Percentiles rank a stretch among this genome's conserved stretches.
phyloP scores from a whole-genome alignment of 345 rosid species.

The Acer saccharum region DNA sequence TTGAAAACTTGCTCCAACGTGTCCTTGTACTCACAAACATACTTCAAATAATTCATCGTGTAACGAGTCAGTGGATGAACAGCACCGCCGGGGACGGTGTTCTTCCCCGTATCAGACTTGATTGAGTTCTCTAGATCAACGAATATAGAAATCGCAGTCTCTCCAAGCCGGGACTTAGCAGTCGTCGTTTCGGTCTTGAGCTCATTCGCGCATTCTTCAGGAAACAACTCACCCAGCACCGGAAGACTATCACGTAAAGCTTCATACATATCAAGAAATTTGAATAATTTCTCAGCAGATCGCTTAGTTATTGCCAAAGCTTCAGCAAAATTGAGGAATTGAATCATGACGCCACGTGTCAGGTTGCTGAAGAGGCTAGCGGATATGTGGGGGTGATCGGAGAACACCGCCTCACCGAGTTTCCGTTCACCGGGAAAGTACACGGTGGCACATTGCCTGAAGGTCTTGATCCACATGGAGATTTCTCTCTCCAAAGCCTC shows the following conservation, averaged over 20 bases:
- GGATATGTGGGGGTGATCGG: conserved; percentile 31
- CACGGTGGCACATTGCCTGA: conserved; percentile 51
- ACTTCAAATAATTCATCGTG: conserved; percentile 79
- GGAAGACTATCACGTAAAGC: conserved; percentile 57
- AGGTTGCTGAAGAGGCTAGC: conserved; percentile 53
- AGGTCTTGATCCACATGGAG: conserved; percentile 62
- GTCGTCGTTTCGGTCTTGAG: conserved; percentile 53
- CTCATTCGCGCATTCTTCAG: conserved; percentile 43
- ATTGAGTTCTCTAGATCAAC: conserved; percentile 75
- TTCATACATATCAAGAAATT: conserved; percentile 80
- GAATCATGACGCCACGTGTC: conserved; percentile 53
- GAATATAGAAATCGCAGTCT: conserved; percentile 64
- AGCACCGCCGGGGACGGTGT: conserved; percentile 82
- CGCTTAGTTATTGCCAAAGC: conserved; percentile 73
- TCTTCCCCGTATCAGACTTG: conserved; percentile 65
- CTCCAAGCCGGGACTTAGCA: conserved; percentile 65
- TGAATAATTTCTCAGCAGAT: conserved; percentile 78
- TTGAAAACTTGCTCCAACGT: conserved; percentile 85
- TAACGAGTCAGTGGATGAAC: conserved; percentile 90
- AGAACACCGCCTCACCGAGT: conserved; percentile 53
- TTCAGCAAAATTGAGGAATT: conserved; percentile 72
- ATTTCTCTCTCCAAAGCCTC: conserved; percentile 75
- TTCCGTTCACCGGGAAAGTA: conserved; percentile 61
- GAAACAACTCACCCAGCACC: conserved; percentile 42
- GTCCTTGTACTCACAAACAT: conserved; percentile 70